A percentile compares a stretch with the other conserved stretches of the same genome.
phyloP scores from a whole-genome alignment of 768 basidiomycete species.

The Kwoniella bestiolae region DNA sequence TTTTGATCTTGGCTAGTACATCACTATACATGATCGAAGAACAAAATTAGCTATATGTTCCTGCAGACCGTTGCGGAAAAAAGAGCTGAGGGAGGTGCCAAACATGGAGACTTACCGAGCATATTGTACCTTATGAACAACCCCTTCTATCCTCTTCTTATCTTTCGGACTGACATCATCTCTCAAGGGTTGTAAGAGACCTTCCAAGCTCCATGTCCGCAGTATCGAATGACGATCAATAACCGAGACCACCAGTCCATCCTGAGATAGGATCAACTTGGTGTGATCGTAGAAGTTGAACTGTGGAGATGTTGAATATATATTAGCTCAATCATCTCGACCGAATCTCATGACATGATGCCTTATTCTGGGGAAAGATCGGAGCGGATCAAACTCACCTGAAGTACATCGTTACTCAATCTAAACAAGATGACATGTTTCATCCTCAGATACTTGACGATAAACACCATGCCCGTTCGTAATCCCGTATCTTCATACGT shows the following conservation, averaged over 20 bases:
- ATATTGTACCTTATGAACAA: conserved; percentile 47
- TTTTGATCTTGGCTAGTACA: conserved; percentile 32
- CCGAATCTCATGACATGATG: too few species aligned
- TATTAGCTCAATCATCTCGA: too few species aligned
- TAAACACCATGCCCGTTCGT: conserved; percentile 88
- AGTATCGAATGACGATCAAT: conserved; percentile 87
- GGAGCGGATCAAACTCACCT: conserved; percentile 63
- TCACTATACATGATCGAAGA: conserved; percentile 18
- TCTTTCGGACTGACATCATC: conserved; percentile 35
- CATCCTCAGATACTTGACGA: conserved; percentile 93
- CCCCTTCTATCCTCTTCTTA: conserved; percentile 41
- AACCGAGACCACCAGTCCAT: conserved; percentile 78
- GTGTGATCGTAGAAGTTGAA: conserved; percentile 99
- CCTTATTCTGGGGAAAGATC: background rate
- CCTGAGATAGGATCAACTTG: conserved; percentile 83
- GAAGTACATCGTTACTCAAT: conserved; percentile 91
- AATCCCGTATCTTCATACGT: conserved; percentile 72
- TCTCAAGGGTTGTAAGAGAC: conserved; percentile 63
- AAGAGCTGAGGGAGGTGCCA: too few species aligned
- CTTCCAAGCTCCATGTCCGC: conserved; percentile 72
- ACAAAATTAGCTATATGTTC: background rate
- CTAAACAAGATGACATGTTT: conserved; percentile 97
- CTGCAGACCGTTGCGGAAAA: too few species aligned
- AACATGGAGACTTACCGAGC: conserved; percentile 31
- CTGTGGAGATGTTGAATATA: conserved; percentile 65